Conservation (phyloP, 306 rosid genomes). For the Glycyrrhiza uralensis region DNA sequence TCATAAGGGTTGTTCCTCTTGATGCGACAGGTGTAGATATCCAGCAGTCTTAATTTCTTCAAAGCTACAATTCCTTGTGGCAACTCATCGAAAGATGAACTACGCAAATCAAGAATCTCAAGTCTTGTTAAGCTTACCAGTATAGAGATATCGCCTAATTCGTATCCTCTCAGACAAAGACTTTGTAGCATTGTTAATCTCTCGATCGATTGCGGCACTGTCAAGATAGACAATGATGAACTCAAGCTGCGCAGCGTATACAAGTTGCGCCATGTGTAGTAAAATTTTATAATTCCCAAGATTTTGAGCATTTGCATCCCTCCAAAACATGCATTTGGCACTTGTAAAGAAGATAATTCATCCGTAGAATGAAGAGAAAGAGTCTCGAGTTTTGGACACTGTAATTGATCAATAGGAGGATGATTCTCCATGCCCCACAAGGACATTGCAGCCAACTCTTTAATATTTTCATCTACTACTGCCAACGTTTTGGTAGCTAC, state of each 20-base stretch:
- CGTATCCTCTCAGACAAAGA: neutral
- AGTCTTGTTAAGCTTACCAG: neutral
- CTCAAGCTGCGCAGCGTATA: neutral
- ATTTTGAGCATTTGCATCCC: neutral
- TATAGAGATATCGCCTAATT: neutral
- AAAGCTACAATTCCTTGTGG: neutral
- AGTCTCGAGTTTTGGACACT: neutral
- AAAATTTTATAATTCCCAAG: neutral
- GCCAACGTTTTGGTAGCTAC: neutral
- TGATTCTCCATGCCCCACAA: neutral
- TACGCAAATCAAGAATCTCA: constrained; percentile 10
- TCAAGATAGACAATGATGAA: neutral
- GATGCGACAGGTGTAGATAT: neutral
- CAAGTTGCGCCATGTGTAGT: neutral
- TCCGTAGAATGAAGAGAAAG: neutral
- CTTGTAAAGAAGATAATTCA: neutral
- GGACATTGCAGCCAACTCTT: neutral
- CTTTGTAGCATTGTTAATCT: neutral
- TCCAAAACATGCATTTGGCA: constrained; percentile 1
- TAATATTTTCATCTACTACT: neutral
- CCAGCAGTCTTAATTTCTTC: neutral
- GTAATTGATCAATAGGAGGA: neutral
- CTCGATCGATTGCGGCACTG: constrained; percentile 3
- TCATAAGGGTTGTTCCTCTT: neutral
- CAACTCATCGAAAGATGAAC: constrained; percentile 1